These are phyloP conservation scores for Ophiostoma montium DNA, from an alignment of 2,329 filamentous ascomycete species.

Conservation along the genomic window DNA sequence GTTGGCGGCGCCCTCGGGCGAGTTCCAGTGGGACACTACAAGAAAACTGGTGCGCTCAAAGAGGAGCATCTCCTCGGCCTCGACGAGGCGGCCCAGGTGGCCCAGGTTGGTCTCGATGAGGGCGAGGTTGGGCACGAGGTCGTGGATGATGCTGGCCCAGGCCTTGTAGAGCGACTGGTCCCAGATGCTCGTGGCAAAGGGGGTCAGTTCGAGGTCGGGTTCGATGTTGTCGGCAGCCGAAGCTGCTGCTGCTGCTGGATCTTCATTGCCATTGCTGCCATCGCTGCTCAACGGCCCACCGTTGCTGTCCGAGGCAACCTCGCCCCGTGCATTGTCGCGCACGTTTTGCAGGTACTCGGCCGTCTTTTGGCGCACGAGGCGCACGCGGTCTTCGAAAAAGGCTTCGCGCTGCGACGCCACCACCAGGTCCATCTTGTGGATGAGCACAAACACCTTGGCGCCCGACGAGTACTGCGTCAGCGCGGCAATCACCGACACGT, in stretches of 20 bases:
- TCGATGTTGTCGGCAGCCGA: conserved; percentile 12
- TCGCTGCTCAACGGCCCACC: neutral
- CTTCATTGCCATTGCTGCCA: neutral
- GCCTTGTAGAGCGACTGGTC: conserved; percentile 96
- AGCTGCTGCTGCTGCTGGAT: conserved; percentile 10
- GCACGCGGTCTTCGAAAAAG: conserved; percentile 73
- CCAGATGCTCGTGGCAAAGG: conserved; percentile 95
- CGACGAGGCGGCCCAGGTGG: conserved; percentile 69
- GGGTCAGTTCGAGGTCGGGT: conserved; percentile 53
- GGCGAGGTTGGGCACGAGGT: conserved; percentile 83
- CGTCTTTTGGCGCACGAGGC: conserved; percentile 63
- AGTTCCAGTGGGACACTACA: conserved; percentile 85
- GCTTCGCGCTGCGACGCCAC: conserved; percentile 63
- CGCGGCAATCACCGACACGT: conserved; percentile 78
- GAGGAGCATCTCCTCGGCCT: conserved; percentile 84
- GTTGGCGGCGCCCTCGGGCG: conserved; percentile 59
- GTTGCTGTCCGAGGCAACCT: neutral
- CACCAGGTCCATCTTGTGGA: conserved; percentile 98
- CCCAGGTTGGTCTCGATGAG: conserved; percentile 78
- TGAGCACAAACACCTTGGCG: conserved; percentile 82
- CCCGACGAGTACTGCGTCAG: conserved; percentile 68
- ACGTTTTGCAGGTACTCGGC: conserved; percentile 34
- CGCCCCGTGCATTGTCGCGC: conserved; percentile 17
- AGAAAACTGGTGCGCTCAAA: conserved; percentile 95
- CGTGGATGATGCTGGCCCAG: conserved; percentile 96